Percentiles rank a stretch among this genome's conserved stretches.
phyloP scores from a whole-genome alignment of 441 rosid genomes.

The Adansonia gregorii region DNA sequence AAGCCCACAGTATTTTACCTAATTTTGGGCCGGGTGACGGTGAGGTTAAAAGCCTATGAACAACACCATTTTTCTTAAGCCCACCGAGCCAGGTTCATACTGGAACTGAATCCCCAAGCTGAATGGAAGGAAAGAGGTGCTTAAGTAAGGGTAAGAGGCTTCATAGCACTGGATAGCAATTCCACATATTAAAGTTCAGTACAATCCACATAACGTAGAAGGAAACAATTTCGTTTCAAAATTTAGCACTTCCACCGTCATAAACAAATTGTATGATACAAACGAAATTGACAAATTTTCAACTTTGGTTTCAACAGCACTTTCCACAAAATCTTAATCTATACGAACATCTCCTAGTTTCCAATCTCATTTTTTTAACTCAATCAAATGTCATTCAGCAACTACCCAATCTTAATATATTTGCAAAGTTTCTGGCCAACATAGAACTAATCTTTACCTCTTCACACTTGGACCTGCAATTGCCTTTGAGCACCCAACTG shows the following conservation, averaged over 20 bases:
- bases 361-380: conserved; percentile 14
- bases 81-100: background rate
- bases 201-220: background rate
- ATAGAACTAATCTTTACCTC: conserved; percentile 23
- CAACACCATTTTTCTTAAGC: background rate
- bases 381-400: background rate
- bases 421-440: background rate
- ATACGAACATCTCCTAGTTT: conserved; percentile 6
- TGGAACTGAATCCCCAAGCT: background rate
- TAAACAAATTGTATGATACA: background rate
- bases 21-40: background rate
- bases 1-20: background rate
- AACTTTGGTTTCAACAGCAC: background rate
- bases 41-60: too few species aligned
- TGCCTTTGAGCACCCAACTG: conserved; percentile 46
- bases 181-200: background rate
- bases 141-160: background rate
- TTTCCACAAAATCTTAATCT: conserved; percentile 10
- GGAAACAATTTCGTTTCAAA: background rate
- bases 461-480: conserved; percentile 41
- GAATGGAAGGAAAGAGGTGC: background rate
- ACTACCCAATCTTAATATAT: background rate
- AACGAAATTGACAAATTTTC: background rate
- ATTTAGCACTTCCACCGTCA: background rate
- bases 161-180: background rate